Conservation (phyloP, 345 rosid genomes). For the Cardiospermum halicacabum region DNA sequence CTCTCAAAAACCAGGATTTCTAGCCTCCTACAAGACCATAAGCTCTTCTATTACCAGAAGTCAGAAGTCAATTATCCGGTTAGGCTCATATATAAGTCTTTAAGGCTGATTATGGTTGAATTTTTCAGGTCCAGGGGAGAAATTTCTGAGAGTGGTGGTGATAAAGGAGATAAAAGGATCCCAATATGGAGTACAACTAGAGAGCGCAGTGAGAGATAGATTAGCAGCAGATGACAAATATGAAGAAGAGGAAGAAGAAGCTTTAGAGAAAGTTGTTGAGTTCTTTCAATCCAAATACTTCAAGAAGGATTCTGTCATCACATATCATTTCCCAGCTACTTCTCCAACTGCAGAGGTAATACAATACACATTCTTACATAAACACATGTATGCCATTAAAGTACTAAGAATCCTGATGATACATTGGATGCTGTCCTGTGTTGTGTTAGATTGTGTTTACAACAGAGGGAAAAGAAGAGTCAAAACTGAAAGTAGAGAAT, state of each 20-base stretch:
- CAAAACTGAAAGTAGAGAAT: constrained; percentile 59
- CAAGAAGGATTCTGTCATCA: constrained; percentile 62
- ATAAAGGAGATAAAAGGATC: constrained; percentile 95
- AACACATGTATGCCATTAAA: too few relatives aligned
- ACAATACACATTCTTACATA: too few relatives aligned
- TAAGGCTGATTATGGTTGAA: not conserved
- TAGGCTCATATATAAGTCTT: too few relatives aligned
- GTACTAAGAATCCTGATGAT: too few relatives aligned
- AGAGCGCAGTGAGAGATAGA: constrained; percentile 76
- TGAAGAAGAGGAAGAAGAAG: constrained; percentile 89
- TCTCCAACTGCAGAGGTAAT: constrained; percentile 52
- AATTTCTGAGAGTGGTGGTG: constrained; percentile 69
- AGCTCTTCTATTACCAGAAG: too few relatives aligned
- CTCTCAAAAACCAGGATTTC: too few relatives aligned
- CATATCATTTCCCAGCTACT: constrained; percentile 60
- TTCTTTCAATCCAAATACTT: constrained; percentile 90
- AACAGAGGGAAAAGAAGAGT: constrained; percentile 61
- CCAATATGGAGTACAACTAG: constrained; percentile 87
- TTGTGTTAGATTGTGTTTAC: constrained; percentile 46
- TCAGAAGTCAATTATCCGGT: too few relatives aligned
- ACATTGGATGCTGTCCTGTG: not conserved
- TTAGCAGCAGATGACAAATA: constrained; percentile 78
- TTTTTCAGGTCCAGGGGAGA: constrained; percentile 59
- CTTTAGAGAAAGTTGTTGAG: constrained; percentile 64
- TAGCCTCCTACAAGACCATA: too few relatives aligned